These are phyloP conservation scores for Punica granatum DNA, from an alignment of 345 rosid genomes.

Conservation along the genomic window DNA sequence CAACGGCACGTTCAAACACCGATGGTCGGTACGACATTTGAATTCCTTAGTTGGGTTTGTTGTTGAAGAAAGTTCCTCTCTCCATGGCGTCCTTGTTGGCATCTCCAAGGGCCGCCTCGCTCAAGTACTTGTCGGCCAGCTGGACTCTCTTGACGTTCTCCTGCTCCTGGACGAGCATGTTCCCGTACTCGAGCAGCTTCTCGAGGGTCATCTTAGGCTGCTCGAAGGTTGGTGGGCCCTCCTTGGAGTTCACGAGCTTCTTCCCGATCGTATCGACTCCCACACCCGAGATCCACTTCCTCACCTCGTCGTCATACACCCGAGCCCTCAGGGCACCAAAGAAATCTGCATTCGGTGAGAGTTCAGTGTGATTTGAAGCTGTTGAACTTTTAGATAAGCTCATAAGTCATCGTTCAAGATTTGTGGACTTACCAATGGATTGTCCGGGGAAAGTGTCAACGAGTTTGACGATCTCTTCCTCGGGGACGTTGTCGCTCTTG, in stretches of 20 bases:
- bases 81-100: conserved; percentile 20
- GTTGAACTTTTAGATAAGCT: not conserved
- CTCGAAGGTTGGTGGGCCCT: conserved; percentile 22
- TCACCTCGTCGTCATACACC: conserved; percentile 21
- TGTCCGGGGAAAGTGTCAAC: conserved; percentile 22
- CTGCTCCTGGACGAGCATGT: conserved; percentile 22
- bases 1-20: not conserved
- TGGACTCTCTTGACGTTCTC: conserved; percentile 26
- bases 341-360: conserved; percentile 12
- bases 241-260: conserved; percentile 24
- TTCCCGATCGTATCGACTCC: conserved; percentile 13
- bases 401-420: not conserved
- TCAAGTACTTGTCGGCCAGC: conserved; percentile 23
- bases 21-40: not conserved
- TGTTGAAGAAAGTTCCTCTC: conserved; percentile 14
- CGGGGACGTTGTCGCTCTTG: conserved; percentile 15
- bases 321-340: conserved; percentile 24
- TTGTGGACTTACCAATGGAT: conserved; percentile 16
- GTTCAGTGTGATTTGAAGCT: not conserved
- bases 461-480: conserved; percentile 13
- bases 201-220: conserved; percentile 24
- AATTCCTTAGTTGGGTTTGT: not conserved
- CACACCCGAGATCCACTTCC: conserved; percentile 20
- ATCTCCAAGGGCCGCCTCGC: conserved; percentile 21
- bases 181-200: conserved; percentile 23